A percentile compares a stretch with the other conserved stretches of the same genome.
phyloP scores from a whole-genome alignment of 768 basidiomycete species.

The Phanerochaete sordida region DNA sequence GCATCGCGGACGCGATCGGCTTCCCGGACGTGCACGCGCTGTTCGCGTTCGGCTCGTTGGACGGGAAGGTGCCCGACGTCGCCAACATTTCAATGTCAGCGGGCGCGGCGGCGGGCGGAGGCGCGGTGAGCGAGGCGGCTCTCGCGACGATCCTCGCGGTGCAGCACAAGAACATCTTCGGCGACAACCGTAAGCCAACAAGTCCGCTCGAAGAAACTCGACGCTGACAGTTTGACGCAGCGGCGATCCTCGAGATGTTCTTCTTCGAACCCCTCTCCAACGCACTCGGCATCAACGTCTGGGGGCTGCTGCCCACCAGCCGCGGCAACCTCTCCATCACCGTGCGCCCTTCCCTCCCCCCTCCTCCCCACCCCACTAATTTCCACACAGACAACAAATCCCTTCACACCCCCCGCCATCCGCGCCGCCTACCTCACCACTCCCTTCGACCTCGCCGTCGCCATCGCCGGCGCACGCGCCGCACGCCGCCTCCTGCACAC shows the following conservation, averaged over 20 bases:
- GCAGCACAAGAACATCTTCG: slow-evolving; percentile 45
- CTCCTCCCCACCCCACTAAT: slow-evolving; percentile 22
- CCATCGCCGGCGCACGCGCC: slow-evolving; percentile 44
- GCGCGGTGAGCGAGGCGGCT: slow-evolving; percentile 21
- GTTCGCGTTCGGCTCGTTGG: slow-evolving; percentile 33
- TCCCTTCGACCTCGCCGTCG: slow-evolving; percentile 46
- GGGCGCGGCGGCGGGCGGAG: slow-evolving; percentile 4
- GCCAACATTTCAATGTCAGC: background rate
- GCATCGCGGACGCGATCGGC: slow-evolving; percentile 42
- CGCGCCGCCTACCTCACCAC: slow-evolving; percentile 50
- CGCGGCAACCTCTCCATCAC: slow-evolving; percentile 47
- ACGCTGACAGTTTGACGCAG: slow-evolving; percentile 31
- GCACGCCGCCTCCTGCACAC: slow-evolving; percentile 35
- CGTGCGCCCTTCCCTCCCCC: slow-evolving; percentile 22
- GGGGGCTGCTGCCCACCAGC: slow-evolving; percentile 55
- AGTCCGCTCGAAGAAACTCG: slow-evolving; percentile 27
- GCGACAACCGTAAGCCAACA: slow-evolving; percentile 35
- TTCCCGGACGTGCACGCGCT: slow-evolving; percentile 49
- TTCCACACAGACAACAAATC: slow-evolving; percentile 41
- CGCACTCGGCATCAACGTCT: slow-evolving; percentile 43
- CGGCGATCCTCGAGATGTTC: background rate
- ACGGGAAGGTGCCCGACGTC: background rate
- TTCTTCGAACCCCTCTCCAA: slow-evolving; percentile 13
- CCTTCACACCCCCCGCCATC: slow-evolving; percentile 45
- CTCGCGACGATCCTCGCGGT: slow-evolving; percentile 37